Evolutionary conservation across 345 rosid genomes (phyloP).

Genomic region (Corchorus olitorius): DNA sequence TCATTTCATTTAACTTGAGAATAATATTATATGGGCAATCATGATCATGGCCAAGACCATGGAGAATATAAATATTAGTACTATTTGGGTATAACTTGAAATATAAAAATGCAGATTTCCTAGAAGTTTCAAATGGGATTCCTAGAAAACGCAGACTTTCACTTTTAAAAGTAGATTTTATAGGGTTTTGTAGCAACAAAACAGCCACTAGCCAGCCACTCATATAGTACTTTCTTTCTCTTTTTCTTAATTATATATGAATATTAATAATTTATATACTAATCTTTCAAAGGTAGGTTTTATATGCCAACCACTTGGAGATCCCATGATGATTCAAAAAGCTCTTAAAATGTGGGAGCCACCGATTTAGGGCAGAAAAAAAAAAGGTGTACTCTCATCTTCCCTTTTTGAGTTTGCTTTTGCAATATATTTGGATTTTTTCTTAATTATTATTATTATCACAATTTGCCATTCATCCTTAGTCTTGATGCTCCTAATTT

Average conservation of each 20-base stretch:
- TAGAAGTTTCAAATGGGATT: slow-evolving; percentile 25
- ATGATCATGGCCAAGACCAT: background rate
- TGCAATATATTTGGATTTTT: background rate
- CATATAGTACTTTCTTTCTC: background rate
- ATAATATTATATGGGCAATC: too few relatives aligned
- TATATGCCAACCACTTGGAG: slow-evolving; percentile 32
- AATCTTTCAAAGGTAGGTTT: slow-evolving; percentile 27
- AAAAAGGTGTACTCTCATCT: background rate
- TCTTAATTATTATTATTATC: background rate
- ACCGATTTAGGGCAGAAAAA: background rate
- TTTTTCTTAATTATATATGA: background rate
- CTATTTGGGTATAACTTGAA: too few relatives aligned
- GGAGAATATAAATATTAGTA: background rate
- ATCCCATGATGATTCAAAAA: slow-evolving; percentile 42
- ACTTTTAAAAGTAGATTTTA: slow-evolving; percentile 11
- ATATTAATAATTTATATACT: background rate
- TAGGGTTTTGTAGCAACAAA: slow-evolving; percentile 22
- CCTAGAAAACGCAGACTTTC: slow-evolving; percentile 11
- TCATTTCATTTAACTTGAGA: too few relatives aligned
- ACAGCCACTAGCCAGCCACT: slow-evolving; percentile 21
- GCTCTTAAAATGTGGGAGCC: slow-evolving; percentile 32
- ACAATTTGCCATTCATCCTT: background rate
- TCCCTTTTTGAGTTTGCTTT: background rate
- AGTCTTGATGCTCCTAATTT: background rate
- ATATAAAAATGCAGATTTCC: background rate